Base-by-base conservation (phyloP, 148 eudicot species). In the Chenopodium quinoa region DNA sequence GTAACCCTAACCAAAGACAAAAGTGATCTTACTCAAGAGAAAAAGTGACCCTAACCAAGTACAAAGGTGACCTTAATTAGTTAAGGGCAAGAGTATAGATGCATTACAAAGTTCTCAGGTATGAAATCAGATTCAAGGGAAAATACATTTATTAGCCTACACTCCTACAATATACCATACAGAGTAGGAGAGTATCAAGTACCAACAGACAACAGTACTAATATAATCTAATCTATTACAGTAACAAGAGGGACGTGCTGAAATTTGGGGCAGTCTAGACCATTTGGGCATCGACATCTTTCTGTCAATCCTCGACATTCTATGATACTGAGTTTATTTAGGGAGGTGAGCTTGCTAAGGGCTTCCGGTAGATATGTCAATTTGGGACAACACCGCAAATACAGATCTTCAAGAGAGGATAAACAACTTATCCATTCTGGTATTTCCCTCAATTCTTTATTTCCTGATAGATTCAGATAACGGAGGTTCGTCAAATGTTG, bases 291-390 rank as follows among this genome's bases (percentile, higher is more conserved):
- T 50, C 13, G 79, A 2, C 82, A 78, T 67, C 82, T 68, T 29
- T n/a, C 46, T 47, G 75, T 29, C 20, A 78, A 12, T 4, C 14
- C 62, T 1, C 27, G 63, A 67, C 82, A 85, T 7, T 4, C 3
- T 0, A 7, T 6, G 8, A 85, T 60, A 8, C n/a, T 1, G 10
- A 85, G 73, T 5, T 14, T 11, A 25, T 47, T 50, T 52, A 87
- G 73, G 44, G 40, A 0, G 10, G 82, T 75, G 9, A 87, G 87
- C 23, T 64, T 22, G 7, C 78, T 14, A 16, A 87, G 69, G 17
- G 68, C 75, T 60, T 84, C 71, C 7, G 89, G 87, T 31, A 87
- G 80, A 48, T 70, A 79, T 23, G 66, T 72, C 62, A 83, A n/a
- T 17, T 48, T 17, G 13, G 27, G 76, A 48, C 84, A 83, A 27